Percentiles rank a stretch among this genome's conserved stretches.
These are phyloP conservation scores for Trichomonascus vanleenenianus DNA, from an alignment of 805 yeast species.

Conservation along the genomic window DNA sequence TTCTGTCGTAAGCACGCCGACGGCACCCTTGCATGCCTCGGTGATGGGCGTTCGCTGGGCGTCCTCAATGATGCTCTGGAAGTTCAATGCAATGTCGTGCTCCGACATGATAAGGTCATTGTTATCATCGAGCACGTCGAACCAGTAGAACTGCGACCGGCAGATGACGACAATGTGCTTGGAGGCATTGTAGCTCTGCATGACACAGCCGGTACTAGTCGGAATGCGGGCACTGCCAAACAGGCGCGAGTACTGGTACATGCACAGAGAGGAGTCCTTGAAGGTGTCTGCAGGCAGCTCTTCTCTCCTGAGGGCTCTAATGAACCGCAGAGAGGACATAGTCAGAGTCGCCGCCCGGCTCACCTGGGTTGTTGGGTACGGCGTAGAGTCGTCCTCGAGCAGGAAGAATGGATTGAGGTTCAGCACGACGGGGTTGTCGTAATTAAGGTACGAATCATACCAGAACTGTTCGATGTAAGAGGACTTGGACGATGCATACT, in stretches of 20 bases:
- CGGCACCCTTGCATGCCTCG: conserved; percentile 67
- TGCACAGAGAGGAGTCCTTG: conserved; percentile 59
- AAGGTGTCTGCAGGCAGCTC: conserved; percentile 66
- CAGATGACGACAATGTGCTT: conserved; percentile 77
- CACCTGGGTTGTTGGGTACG: conserved; percentile 39
- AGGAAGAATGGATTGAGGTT: conserved; percentile 86
- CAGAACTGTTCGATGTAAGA: conserved; percentile 91
- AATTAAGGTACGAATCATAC: conserved; percentile 83
- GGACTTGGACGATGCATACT: conserved; percentile 54
- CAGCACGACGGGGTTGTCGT: conserved; percentile 76
- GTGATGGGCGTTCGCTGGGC: conserved; percentile 43
- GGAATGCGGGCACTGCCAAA: conserved; percentile 89
- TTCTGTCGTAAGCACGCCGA: conserved; percentile 87
- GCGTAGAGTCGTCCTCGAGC: conserved; percentile 85
- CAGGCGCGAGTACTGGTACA: conserved; percentile 84
- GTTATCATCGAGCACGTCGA: conserved; percentile 73
- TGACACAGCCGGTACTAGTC: conserved; percentile 69
- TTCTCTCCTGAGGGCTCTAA: conserved; percentile 67
- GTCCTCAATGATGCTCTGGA: conserved; percentile 69
- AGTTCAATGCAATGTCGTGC: conserved; percentile 65
- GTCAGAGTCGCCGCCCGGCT: conserved; percentile 77
- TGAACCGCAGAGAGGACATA: conserved; percentile 67
- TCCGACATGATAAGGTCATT: conserved; percentile 68
- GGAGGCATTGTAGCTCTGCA: conserved; percentile 71
- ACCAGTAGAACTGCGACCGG: conserved; percentile 90